Evolutionary conservation across 2,329 filamentous ascomycete genomes (phyloP).

Genomic region (Helminthosporium solani): DNA sequence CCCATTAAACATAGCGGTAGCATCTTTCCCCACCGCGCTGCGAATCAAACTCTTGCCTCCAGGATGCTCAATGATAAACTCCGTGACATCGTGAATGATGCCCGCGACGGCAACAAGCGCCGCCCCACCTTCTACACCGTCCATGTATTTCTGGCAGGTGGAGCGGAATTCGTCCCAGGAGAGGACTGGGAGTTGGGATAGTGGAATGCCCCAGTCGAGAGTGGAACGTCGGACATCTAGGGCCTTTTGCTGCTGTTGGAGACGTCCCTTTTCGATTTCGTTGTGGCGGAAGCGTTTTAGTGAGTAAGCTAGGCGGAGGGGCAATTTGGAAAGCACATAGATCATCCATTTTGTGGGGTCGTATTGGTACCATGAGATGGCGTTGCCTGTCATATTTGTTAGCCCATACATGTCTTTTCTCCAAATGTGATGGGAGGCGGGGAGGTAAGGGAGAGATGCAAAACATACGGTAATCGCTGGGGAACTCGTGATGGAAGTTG

Average conservation of each 20-base stretch:
- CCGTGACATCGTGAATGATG: constrained; percentile 42
- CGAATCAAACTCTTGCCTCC: constrained; percentile 42
- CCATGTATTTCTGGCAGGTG: constrained; percentile 14
- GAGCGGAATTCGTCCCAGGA: constrained; percentile 42
- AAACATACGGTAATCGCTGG: constrained; percentile 42
- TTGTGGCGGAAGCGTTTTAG: constrained; percentile 44
- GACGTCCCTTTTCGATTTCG: constrained; percentile 44
- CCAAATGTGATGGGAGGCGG: neutral
- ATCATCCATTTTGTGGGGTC: constrained; percentile 47
- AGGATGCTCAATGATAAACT: constrained; percentile 41
- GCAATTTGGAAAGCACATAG: constrained; percentile 32
- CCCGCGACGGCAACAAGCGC: constrained; percentile 40
- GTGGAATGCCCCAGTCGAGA: constrained; percentile 43
- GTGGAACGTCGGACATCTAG: constrained; percentile 37
- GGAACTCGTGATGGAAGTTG: constrained; percentile 47
- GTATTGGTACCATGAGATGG: constrained; percentile 42
- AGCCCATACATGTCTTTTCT: neutral
- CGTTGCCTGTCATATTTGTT: constrained; percentile 28
- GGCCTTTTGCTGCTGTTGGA: constrained; percentile 45
- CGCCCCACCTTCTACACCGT: constrained; percentile 25
- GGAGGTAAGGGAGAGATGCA: neutral
- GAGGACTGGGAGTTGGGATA: constrained; percentile 41
- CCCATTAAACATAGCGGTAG: constrained; percentile 43
- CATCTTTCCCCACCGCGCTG: constrained; percentile 41
- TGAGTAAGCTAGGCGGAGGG: constrained; percentile 36